Conservation (phyloP, 176 grass and related monocot species). For the Tillandsia fasciculata region DNA sequence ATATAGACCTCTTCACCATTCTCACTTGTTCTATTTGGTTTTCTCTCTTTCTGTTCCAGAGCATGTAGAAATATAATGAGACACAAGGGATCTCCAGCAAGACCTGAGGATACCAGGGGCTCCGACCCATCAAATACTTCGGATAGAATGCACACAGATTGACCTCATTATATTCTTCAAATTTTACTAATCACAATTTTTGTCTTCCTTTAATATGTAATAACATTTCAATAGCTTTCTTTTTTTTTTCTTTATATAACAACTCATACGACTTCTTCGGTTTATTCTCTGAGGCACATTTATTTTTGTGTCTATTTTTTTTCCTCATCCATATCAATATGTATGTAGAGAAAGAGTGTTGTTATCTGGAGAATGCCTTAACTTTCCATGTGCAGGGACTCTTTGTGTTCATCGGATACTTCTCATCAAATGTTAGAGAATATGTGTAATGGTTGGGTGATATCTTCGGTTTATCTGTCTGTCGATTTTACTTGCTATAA, state of each 20-base stretch:
- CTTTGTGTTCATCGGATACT: too few relatives aligned
- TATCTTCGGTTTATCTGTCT: too few relatives aligned
- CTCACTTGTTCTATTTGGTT: conserved; percentile 14
- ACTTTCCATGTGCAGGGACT: too few relatives aligned
- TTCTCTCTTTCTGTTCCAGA: conserved; percentile 36
- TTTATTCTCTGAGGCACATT: not conserved
- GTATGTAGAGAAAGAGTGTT: too few relatives aligned
- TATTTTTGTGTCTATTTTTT: too few relatives aligned
- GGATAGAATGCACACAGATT: conserved; percentile 27
- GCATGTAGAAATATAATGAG: conserved; percentile 54
- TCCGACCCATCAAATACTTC: conserved; percentile 34
- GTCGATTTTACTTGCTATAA: too few relatives aligned
- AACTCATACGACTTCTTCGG: not conserved
- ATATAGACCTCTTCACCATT: conserved; percentile 10
- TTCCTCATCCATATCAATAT: too few relatives aligned
- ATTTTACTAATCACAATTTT: not conserved
- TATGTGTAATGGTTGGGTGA: too few relatives aligned
- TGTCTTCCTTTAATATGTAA: not conserved
- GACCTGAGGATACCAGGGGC: conserved; percentile 35
- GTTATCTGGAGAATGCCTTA: too few relatives aligned
- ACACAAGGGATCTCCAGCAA: conserved; percentile 29
- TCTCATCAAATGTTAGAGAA: too few relatives aligned
- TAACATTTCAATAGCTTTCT: not conserved
- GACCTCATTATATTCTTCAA: not conserved
- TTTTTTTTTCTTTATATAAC: not conserved